Base-by-base conservation (phyloP, 176 grass and related monocot genomes). In the Avena insularis region DNA sequence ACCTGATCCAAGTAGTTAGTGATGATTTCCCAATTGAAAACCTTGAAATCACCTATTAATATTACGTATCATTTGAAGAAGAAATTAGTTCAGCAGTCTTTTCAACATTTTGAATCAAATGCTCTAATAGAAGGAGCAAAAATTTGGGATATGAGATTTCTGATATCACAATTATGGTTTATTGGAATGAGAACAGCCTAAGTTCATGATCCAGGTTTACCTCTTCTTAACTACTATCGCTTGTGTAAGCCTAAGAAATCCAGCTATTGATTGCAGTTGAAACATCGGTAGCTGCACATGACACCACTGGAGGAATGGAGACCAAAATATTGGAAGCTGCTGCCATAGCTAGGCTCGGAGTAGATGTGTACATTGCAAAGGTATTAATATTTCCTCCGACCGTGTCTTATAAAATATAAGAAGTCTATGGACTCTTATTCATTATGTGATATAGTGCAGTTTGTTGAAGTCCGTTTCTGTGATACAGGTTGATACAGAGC, bases 221-320 rank as follows among this genome's bases (percentile, higher is more conserved):
- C 86, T 11, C 15, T 59, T 77, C 4, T 56, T 27, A 73, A 87
- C 73, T 66, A 8, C 9, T 49, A 53, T 83, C 57, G 15, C 36
- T 56, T 77, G 33, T 85, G 25, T 20, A 79, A 95, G 31, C 70
- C 57, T 87, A 62, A 93, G 36, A 54, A 14, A 57, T 55, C 54
- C n/a, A 49, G 50, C 0, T 72, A 75, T 84, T 23, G 46, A 50
- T 11, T 90, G 81, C 88, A 95, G 96, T 98, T 83, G 71, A 94
- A 58, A 98, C 92, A 76, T 95, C 96, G 48, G 87, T 98, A 35
- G 96, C 93, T 50, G 90, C 92, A 84, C 96, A 98, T 80, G 96
- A 98, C 71, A 98, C 96, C 25, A 94, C 93, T 57, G 93, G 96
- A 31, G 93, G 96, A 61, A 98, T 98, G 96, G 85, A 98, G 84